Conservation (phyloP, 441 rosid genomes). For the Heliophila coronopifolia region DNA sequence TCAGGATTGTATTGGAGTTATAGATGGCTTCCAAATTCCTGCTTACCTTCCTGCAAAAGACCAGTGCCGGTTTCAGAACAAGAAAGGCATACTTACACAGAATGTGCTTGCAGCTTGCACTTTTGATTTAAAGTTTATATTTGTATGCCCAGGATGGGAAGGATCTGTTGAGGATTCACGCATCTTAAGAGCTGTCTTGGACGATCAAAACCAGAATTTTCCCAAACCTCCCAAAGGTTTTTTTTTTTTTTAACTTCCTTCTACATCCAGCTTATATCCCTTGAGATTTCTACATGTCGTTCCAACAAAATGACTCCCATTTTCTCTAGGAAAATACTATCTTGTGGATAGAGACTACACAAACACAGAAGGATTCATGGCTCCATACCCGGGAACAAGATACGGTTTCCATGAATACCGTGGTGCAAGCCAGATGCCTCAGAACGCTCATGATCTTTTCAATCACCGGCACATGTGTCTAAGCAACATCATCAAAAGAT, state of each 20-base stretch:
- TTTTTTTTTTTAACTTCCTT: slow-evolving; percentile 5
- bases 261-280: neutral
- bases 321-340: slow-evolving; percentile 60
- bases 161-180: slow-evolving; percentile 75
- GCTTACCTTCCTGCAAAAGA: slow-evolving; percentile 74
- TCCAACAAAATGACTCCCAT: neutral
- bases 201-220: slow-evolving; percentile 77
- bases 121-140: slow-evolving; percentile 67
- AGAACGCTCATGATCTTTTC: slow-evolving; percentile 60
- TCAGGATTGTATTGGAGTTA: slow-evolving; percentile 76
- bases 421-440: slow-evolving; percentile 63
- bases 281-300: slow-evolving; percentile 6
- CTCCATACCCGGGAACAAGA: slow-evolving; percentile 63
- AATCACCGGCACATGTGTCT: slow-evolving; percentile 70
- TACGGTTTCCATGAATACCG: slow-evolving; percentile 48
- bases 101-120: slow-evolving; percentile 83
- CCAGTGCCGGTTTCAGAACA: slow-evolving; percentile 64
- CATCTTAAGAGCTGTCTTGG: slow-evolving; percentile 62
- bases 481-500: slow-evolving; percentile 45
- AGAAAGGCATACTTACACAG: slow-evolving; percentile 58
- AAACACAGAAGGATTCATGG: slow-evolving; percentile 61
- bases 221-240: slow-evolving; percentile 66
- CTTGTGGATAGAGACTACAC: slow-evolving; percentile 62
- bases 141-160: slow-evolving; percentile 83
- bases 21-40: slow-evolving; percentile 66